Conservation (phyloP, 2,329 filamentous ascomycete species). For the Penicillium sp. region DNA sequence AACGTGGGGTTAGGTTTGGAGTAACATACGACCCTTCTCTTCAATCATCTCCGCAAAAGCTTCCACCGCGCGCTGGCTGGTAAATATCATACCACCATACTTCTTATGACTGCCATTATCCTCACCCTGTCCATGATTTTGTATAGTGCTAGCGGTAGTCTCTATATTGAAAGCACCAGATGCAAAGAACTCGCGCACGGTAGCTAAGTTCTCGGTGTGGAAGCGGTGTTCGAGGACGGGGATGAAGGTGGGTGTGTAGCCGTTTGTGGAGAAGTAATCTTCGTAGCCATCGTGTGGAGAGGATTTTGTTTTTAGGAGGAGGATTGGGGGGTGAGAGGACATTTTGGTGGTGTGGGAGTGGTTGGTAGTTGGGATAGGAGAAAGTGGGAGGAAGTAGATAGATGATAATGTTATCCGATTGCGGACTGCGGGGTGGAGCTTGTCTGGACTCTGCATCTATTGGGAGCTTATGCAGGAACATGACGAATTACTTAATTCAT, state of each 20-base stretch:
- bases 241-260: conserved; percentile 49
- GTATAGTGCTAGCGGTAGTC: not conserved
- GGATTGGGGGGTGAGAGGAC: conserved; percentile 41
- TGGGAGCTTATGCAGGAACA: not conserved
- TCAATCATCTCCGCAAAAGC: conserved; percentile 48
- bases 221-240: conserved; percentile 55
- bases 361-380: conserved; percentile 7
- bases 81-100: conserved; percentile 58
- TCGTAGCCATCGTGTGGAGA: conserved; percentile 53
- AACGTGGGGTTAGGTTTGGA: not conserved
- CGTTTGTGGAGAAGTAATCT: conserved; percentile 49
- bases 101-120: conserved; percentile 15
- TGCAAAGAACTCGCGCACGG: conserved; percentile 45
- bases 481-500: not conserved
- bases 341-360: conserved; percentile 12
- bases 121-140: not conserved
- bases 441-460: not conserved
- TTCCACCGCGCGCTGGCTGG: conserved; percentile 57
- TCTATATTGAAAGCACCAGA: conserved; percentile 36
- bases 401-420: conserved; percentile 17
- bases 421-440: conserved; percentile 27
- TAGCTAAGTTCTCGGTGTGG: conserved; percentile 43
- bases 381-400: conserved; percentile 6
- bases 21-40: conserved; percentile 38
- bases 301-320: conserved; percentile 57